phyloP scores from a whole-genome alignment of 176 grass and related monocot species.

The Cymbopogon citratus region DNA sequence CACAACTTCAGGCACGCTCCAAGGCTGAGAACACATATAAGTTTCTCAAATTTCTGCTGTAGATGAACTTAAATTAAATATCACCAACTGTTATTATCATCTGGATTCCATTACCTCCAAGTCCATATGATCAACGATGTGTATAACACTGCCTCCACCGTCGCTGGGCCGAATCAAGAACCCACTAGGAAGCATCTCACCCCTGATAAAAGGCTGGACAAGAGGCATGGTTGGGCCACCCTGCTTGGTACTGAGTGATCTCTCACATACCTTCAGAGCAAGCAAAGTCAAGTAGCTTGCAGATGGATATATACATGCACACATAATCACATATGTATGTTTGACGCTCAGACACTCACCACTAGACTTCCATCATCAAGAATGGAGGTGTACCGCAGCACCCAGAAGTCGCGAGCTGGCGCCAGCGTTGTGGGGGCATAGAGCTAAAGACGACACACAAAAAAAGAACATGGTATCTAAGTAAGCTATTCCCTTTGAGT shows the following conservation, averaged over 20 bases:
- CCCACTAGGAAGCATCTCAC: conserved; percentile 87
- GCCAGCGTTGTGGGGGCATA: conserved; percentile 86
- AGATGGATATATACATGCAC: not conserved
- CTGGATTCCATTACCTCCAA: conserved; percentile 53
- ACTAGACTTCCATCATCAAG: conserved; percentile 90
- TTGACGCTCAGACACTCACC: conserved; percentile 37
- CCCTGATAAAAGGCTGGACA: conserved; percentile 72
- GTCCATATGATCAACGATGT: conserved; percentile 94
- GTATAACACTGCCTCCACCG: conserved; percentile 75
- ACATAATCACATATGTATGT: not conserved
- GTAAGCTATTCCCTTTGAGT: not conserved
- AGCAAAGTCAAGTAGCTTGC: conserved; percentile 4
- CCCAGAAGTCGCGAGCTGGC: conserved; percentile 85
- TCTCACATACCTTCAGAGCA: conserved; percentile 65
- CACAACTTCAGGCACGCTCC: conserved; percentile 93
- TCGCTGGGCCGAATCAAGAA: conserved; percentile 89
- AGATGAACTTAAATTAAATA: not conserved
- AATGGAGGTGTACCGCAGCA: conserved; percentile 81
- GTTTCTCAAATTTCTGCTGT: not conserved
- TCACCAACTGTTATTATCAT: not conserved
- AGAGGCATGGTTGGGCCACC: conserved; percentile 76
- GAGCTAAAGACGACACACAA: conserved; percentile 28
- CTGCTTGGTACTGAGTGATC: conserved; percentile 63
- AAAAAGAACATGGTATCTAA: not conserved
- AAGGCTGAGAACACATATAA: conserved; percentile 50